Base-by-base conservation (phyloP, 148 eudicot species). In the Simmondsia chinensis region DNA sequence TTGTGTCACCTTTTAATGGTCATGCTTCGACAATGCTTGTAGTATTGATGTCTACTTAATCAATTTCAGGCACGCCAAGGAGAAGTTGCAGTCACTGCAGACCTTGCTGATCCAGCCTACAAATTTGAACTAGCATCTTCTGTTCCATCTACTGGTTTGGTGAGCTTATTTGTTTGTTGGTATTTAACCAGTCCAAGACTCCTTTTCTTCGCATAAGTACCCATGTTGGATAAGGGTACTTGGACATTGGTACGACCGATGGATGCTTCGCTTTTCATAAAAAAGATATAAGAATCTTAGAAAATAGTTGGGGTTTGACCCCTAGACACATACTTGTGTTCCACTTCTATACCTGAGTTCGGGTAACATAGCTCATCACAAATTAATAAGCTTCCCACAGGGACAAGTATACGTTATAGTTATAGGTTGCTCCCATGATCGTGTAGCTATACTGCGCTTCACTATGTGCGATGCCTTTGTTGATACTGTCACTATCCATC, bases 91-190 rank as follows among this genome's bases (percentile, higher is more conserved):
- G 35, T 91, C 79, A 71, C 61, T 52, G 81, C 97, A 36, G 79
- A 82, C 73, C 85, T 91, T 68, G 76, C 83, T 47, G 76, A 75
- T 63, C 79, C 95, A 14, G 79, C 73, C 51, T 85, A 74, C 69
- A 72, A 74, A 61, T 26, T 85, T 52, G 76, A 85, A 61, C 39
- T 85, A 53, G 59, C 81, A 20, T 71, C 97, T 52, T 59, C 71
- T 56, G 63, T 82, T 70, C 97, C 97, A 26, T 65, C 80, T 37
- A 52, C 72, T 70, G 88, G 94, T 63, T 47, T 79, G 88, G 97
- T 91, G 66, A 89, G 95, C 14, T 52, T 22, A 13, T 44, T 29
- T 21, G 32, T 39, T 41, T 43, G 32, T 44, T 54, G 20, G 9
- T 12, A 28, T 19, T 37, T 3, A 5, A 15, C 7, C 21, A 20